Conservation (phyloP, 73 alveolate genomes). For the Blepharisma stoltei region DNA sequence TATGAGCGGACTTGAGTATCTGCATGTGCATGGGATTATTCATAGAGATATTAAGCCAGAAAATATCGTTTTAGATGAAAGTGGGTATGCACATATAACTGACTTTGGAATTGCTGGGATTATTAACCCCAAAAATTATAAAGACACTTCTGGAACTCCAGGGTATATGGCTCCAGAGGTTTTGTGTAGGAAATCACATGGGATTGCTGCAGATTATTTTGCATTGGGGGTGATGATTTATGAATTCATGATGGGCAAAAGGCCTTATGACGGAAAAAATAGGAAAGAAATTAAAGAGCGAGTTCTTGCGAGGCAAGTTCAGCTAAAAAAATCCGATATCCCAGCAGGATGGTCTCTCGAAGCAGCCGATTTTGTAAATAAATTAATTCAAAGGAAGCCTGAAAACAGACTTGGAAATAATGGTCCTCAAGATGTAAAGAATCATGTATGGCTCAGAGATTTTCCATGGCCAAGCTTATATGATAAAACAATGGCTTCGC, state of each 20-base stretch:
- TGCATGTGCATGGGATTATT: conserved; percentile 55
- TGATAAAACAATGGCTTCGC: too few relatives aligned
- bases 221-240: conserved; percentile 67
- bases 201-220: conserved; percentile 51
- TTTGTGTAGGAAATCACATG: conserved; percentile 45
- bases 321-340: conserved; percentile 61
- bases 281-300: conserved; percentile 64
- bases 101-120: conserved; percentile 70
- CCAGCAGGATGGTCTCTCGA: conserved; percentile 74
- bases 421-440: conserved; percentile 80
- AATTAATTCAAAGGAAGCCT: conserved; percentile 76
- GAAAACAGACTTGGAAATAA: conserved; percentile 79
- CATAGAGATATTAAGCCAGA: conserved; percentile 79
- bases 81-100: conserved; percentile 58
- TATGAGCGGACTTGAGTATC: conserved; percentile 39
- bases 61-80: conserved; percentile 62
- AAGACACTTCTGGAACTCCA: conserved; percentile 77
- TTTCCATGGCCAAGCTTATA: conserved; percentile 64
- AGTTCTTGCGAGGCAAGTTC: conserved; percentile 52
- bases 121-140: conserved; percentile 54
- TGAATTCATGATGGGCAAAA: conserved; percentile 65
- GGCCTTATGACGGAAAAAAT: conserved; percentile 83
- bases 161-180: conserved; percentile 81
- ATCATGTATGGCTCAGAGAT: conserved; percentile 83
- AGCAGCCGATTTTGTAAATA: conserved; percentile 88